Conservation (phyloP, 345 rosid genomes). For the Heritiera fomes region DNA sequence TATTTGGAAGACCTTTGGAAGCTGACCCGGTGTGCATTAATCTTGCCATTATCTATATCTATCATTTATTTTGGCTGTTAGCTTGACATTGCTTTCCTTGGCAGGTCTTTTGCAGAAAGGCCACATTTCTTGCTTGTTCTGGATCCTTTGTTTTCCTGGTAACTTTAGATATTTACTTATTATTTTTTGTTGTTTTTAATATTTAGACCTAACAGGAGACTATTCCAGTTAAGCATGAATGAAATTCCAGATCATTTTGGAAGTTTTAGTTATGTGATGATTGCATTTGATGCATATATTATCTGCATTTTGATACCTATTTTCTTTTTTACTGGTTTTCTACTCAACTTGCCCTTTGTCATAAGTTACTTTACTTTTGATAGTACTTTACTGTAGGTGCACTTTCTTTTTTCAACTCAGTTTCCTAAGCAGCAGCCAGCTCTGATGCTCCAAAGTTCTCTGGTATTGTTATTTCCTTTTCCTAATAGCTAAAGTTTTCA, state of each 20-base stretch:
- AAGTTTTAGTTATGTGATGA: background rate
- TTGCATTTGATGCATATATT: conserved; percentile 14
- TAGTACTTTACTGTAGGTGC: conserved; percentile 51
- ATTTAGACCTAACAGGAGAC: background rate
- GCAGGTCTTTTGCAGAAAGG: conserved; percentile 80
- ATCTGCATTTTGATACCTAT: background rate
- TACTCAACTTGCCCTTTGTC: background rate
- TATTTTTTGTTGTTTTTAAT: background rate
- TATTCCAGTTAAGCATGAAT: background rate
- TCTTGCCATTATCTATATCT: conserved; percentile 13
- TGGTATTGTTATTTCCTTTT: conserved; percentile 44
- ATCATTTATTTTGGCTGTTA: conserved; percentile 13
- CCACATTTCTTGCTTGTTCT: conserved; percentile 64
- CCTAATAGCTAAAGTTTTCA: background rate
- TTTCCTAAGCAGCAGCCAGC: conserved; percentile 89
- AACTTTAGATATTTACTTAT: conserved; percentile 16
- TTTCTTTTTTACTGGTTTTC: background rate
- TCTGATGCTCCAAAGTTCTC: conserved; percentile 79
- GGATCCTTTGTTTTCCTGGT: conserved; percentile 85
- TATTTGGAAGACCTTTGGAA: conserved; percentile 86
- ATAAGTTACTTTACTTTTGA: background rate
- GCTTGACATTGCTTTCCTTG: conserved; percentile 30
- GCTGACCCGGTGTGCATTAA: conserved; percentile 74
- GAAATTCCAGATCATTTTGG: background rate
- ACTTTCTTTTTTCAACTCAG: conserved; percentile 62